phyloP scores from a whole-genome alignment of 2,329 filamentous ascomycete genomes.

The Calonectria fujianensis region DNA sequence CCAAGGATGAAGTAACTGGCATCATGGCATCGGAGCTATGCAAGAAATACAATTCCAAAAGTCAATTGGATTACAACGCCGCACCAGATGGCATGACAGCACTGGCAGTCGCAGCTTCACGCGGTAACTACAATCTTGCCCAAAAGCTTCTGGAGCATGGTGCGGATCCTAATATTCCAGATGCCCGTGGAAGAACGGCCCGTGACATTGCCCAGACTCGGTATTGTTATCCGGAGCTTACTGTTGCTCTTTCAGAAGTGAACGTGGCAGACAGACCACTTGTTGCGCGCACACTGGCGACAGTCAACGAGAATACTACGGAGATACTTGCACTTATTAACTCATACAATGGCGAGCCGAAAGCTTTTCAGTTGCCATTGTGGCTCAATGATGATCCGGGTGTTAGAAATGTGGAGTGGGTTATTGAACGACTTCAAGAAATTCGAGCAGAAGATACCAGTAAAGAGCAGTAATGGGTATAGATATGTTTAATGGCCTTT shows the following conservation, averaged over 20 bases:
- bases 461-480: no score
- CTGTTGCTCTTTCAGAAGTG: neutral
- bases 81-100: neutral
- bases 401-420: no score
- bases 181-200: neutral
- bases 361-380: no score
- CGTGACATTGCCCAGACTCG: neutral
- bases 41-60: slow-evolving; percentile 5
- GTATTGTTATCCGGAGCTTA: neutral
- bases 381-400: no score
- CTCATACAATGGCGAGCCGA: neutral
- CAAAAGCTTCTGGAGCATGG: neutral
- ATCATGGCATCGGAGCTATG: slow-evolving; percentile 1
- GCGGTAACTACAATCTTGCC: neutral
- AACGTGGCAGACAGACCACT: neutral
- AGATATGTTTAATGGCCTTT: no score
- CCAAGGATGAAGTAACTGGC: neutral
- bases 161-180: neutral
- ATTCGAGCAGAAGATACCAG: no score
- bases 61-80: neutral
- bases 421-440: no score
- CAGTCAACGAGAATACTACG: slow-evolving; percentile 1
- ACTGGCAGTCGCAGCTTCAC: neutral
- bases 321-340: neutral
- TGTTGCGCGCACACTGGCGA: neutral